These are phyloP conservation scores for Aureobasidium sp. DNA, from an alignment of 2,329 filamentous ascomycete genomes.

Conservation along the genomic window DNA sequence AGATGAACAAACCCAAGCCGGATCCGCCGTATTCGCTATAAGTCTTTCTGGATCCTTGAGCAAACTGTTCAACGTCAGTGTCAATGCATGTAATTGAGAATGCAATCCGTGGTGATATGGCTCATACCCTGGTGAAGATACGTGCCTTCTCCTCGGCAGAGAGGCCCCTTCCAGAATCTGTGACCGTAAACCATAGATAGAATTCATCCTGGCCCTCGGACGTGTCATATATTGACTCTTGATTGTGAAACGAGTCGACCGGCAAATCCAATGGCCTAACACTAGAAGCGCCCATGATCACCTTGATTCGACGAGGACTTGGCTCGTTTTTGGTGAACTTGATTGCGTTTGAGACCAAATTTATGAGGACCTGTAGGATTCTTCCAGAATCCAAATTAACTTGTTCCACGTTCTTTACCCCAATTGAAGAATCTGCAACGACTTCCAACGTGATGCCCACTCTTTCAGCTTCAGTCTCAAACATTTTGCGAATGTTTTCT, in stretches of 20 bases:
- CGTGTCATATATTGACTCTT: constrained; percentile 24
- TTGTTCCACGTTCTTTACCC: constrained; percentile 23
- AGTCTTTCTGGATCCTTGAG: constrained; percentile 57
- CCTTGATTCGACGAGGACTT: constrained; percentile 27
- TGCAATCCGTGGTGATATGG: not conserved
- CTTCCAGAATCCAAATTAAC: constrained; percentile 23
- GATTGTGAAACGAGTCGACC: constrained; percentile 20
- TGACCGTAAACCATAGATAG: constrained; percentile 28
- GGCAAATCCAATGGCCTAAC: constrained; percentile 24
- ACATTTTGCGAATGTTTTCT: constrained; percentile 28
- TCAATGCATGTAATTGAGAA: not conserved
- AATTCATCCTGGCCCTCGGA: constrained; percentile 27
- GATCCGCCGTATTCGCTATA: constrained; percentile 60
- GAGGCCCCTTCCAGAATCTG: constrained; percentile 29
- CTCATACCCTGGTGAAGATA: constrained; percentile 44
- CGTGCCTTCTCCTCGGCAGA: constrained; percentile 27
- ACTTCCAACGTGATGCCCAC: constrained; percentile 25
- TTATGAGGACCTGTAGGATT: constrained; percentile 25
- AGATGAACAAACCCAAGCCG: constrained; percentile 60
- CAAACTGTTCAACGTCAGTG: constrained; percentile 41
- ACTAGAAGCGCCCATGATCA: constrained; percentile 30
- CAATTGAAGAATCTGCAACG: constrained; percentile 27
- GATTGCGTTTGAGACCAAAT: constrained; percentile 25
- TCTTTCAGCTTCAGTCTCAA: constrained; percentile 29
- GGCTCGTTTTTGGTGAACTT: constrained; percentile 38